These are phyloP conservation scores for Xylaria sp. DNA, from an alignment of 495 filamentous ascomycete genomes.

Conservation along the genomic window DNA sequence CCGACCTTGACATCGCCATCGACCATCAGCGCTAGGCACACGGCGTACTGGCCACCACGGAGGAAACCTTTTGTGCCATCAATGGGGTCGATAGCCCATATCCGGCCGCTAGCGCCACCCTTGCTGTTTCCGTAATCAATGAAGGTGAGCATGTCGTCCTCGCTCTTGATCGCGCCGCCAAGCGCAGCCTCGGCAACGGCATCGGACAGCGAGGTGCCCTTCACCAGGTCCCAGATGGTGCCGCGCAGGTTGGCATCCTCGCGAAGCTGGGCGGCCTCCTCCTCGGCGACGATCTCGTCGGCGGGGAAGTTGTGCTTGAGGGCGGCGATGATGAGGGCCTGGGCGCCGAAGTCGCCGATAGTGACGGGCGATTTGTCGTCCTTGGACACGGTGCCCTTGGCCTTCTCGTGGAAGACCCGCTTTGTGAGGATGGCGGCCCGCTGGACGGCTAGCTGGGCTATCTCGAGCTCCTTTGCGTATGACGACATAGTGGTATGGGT, in stretches of 20 bases:
- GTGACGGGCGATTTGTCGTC: slow-evolving; percentile 96
- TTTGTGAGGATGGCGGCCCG: slow-evolving; percentile 88
- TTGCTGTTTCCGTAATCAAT: slow-evolving; percentile 84
- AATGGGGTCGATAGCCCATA: slow-evolving; percentile 97
- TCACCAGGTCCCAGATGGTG: slow-evolving; percentile 84
- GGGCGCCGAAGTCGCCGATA: slow-evolving; percentile 96
- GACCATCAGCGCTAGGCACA: slow-evolving; percentile 89
- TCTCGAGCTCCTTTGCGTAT: slow-evolving; percentile 82
- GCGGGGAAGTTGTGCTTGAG: slow-evolving; percentile 86
- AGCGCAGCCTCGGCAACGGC: slow-evolving; percentile 64
- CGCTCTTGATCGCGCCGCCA: slow-evolving; percentile 73
- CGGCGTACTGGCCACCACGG: slow-evolving; percentile 95
- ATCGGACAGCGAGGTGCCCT: slow-evolving; percentile 74
- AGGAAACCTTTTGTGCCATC: slow-evolving; percentile 98
- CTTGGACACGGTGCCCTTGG: slow-evolving; percentile 93
- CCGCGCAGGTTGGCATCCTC: slow-evolving; percentile 68
- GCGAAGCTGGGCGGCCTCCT: slow-evolving; percentile 82
- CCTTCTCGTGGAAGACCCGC: slow-evolving; percentile 87
- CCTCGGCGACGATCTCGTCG: slow-evolving; percentile 93
- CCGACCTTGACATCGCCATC: slow-evolving; percentile 96
- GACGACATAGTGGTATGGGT: slow-evolving; percentile 42
- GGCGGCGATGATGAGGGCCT: slow-evolving; percentile 92
- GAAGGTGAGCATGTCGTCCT: slow-evolving; percentile 79
- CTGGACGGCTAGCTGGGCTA: slow-evolving; percentile 91
- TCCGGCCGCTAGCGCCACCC: slow-evolving; percentile 80